Base-by-base conservation (phyloP, 2,329 filamentous ascomycete species). In the Clarireedia homoeocarpa region DNA sequence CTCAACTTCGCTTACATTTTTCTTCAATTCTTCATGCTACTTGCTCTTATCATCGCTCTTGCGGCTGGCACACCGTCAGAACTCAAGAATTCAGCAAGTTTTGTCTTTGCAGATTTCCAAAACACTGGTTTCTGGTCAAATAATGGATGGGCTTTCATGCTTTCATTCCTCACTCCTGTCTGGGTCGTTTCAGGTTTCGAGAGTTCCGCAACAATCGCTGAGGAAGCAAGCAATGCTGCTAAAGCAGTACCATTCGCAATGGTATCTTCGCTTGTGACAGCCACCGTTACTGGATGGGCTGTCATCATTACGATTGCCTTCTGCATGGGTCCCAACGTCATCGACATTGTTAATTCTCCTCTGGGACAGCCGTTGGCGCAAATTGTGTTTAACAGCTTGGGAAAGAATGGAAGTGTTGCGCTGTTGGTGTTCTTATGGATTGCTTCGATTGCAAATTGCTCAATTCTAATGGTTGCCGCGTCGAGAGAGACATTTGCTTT, bases 241-340 rank as follows among this genome's bases (percentile, higher is more conserved):
- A 65, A 62, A 40, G 66, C 67, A 1, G 67, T 69, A 3, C 67
- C 67, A 14, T 69, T 69, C 42, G 67, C 67, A 5, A 69, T 69
- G 67, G 57, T 69, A 7, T 67, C 64, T 15, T 65, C 63, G 2
- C 52, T 69, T 17, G 51, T 69, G 2, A 62, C 60, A 4, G 67
- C 61, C 1, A 53, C 61, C 58, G 65, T 78, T 17, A 74, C 72
- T 23, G 80, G 80, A 36, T 82, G 75, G 69, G 70, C 81, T 27
- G 81, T 80, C 69, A 81, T 78, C 66, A 79, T 82, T 58, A 78
- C 80, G 6, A 75, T 82, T 45, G 75, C 73, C 56, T 82, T 80
- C 67, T 77, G 73, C 69, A 80, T 80, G 74, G 79, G 78, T 30
- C 52, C 65, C 14, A 73, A 81, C 63, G 71, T 74, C 0, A 59